Conservation (phyloP, 2,329 filamentous ascomycete species). For the Xylariaceae sp. region DNA sequence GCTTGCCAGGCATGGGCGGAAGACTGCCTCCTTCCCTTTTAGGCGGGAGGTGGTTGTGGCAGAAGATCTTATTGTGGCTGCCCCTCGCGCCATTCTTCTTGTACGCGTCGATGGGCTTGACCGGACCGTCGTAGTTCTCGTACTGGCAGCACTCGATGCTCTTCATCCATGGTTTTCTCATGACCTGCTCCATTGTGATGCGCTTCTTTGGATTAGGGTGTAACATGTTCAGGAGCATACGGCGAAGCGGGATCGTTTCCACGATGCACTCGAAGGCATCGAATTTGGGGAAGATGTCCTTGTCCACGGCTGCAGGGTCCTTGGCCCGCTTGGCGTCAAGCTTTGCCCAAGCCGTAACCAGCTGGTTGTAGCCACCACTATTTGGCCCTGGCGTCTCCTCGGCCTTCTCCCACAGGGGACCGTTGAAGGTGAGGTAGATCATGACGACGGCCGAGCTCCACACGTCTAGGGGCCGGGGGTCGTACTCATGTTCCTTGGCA, state of each 20-base stretch:
- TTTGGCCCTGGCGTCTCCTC: constrained; percentile 29
- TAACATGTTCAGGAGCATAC: constrained; percentile 72
- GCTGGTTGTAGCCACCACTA: constrained; percentile 54
- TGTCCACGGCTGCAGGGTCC: constrained; percentile 30
- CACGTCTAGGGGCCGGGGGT: constrained; percentile 73
- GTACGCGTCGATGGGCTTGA: constrained; percentile 53
- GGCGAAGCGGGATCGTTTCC: constrained; percentile 60
- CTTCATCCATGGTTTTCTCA: constrained; percentile 66
- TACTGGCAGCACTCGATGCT: constrained; percentile 71
- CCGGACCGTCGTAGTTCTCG: constrained; percentile 58
- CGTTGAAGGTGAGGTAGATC: constrained; percentile 66
- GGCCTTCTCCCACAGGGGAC: constrained; percentile 67
- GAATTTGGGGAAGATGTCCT: constrained; percentile 59
- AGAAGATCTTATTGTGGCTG: constrained; percentile 44
- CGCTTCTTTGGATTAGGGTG: constrained; percentile 69
- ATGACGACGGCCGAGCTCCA: constrained; percentile 84
- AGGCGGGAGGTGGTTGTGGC: constrained; percentile 49
- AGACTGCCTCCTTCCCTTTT: constrained; percentile 39
- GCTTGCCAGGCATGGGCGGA: constrained; percentile 47
- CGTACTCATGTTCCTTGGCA: constrained; percentile 55
- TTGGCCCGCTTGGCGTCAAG: constrained; percentile 51
- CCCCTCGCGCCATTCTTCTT: constrained; percentile 42
- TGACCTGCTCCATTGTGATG: constrained; percentile 59
- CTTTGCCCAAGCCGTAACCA: constrained; percentile 60
- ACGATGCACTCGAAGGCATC: constrained; percentile 57